Evolutionary conservation across 345 rosid genomes (phyloP).

Genomic region (Pugionium cornutum): DNA sequence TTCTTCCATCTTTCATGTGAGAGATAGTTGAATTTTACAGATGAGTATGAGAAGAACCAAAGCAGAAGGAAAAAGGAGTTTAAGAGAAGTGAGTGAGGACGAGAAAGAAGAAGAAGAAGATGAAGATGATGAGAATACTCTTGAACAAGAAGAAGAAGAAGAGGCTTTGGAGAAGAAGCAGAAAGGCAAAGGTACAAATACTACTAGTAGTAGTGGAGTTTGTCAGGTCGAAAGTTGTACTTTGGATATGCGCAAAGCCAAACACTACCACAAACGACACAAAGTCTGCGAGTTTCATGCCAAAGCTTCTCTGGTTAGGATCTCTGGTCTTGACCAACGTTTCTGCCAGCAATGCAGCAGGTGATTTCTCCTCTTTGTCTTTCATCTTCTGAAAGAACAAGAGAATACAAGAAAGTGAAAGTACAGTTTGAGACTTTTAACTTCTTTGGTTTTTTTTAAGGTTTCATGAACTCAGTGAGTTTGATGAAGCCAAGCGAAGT

Average conservation of each 20-base stretch:
- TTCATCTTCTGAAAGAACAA: background rate
- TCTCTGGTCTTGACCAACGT: conserved; percentile 69
- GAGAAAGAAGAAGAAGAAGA: conserved; percentile 52
- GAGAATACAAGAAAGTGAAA: background rate
- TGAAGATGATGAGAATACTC: conserved; percentile 18
- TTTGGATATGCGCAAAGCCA: conserved; percentile 62
- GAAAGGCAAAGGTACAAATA: conserved; percentile 47
- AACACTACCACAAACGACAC: conserved; percentile 78
- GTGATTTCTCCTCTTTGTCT: conserved; percentile 26
- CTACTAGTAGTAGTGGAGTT: conserved; percentile 15
- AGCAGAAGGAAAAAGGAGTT: conserved; percentile 65
- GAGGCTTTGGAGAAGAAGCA: conserved; percentile 54
- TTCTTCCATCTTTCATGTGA: conserved; percentile 33
- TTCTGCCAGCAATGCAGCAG: conserved; percentile 99
- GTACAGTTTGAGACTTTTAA: background rate
- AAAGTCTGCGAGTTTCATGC: conserved; percentile 89
- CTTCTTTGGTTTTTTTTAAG: conserved; percentile 40
- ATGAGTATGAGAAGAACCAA: conserved; percentile 54
- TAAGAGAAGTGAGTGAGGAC: conserved; percentile 60
- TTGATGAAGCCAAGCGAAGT: conserved; percentile 76
- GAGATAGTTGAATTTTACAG: conserved; percentile 17
- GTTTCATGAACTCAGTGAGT: conserved; percentile 81
- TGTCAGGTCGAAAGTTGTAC: conserved; percentile 79
- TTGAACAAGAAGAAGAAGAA: conserved; percentile 33
- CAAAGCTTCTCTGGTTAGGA: conserved; percentile 58